Conservation (phyloP, 2,329 filamentous ascomycete genomes). For the Leptosphaerulina australis region DNA sequence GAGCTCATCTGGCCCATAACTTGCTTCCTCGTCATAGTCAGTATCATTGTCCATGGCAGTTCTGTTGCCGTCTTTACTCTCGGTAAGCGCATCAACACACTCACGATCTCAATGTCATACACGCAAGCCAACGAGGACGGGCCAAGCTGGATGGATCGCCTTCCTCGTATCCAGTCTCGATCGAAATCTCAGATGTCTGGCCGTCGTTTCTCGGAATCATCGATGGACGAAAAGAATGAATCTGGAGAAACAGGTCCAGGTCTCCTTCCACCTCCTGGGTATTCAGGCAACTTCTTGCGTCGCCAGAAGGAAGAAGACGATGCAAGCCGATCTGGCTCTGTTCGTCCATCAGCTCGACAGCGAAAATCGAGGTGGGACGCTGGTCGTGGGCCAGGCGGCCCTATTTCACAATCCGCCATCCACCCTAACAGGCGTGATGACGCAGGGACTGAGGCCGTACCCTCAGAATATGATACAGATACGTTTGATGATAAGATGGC, state of each 20-base stretch:
- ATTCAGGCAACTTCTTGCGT: slow-evolving; percentile 78
- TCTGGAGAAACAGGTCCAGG: slow-evolving; percentile 63
- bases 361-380: slow-evolving; percentile 68
- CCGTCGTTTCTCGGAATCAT: slow-evolving; percentile 65
- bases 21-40: slow-evolving; percentile 90
- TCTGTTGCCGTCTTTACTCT: slow-evolving; percentile 97
- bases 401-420: slow-evolving; percentile 88
- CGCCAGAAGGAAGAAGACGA: slow-evolving; percentile 78
- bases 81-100: slow-evolving; percentile 96
- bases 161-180: slow-evolving; percentile 82
- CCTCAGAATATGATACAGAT: slow-evolving; percentile 53
- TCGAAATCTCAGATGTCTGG: slow-evolving; percentile 78
- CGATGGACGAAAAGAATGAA: slow-evolving; percentile 64
- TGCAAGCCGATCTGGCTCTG: slow-evolving; percentile 62
- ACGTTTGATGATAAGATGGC: slow-evolving; percentile 53
- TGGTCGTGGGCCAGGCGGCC: slow-evolving; percentile 78
- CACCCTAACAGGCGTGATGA: slow-evolving; percentile 62
- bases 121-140: slow-evolving; percentile 88
- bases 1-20: slow-evolving; percentile 94
- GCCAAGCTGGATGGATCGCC: slow-evolving; percentile 90
- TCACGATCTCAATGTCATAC: slow-evolving; percentile 95
- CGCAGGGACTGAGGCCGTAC: slow-evolving; percentile 40
- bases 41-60: slow-evolving; percentile 96
- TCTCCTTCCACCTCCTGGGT: slow-evolving; percentile 71
- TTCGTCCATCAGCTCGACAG: slow-evolving; percentile 61